Conservation (phyloP, 2,329 filamentous ascomycete genomes). For the Colletotrichum cuscutae region DNA sequence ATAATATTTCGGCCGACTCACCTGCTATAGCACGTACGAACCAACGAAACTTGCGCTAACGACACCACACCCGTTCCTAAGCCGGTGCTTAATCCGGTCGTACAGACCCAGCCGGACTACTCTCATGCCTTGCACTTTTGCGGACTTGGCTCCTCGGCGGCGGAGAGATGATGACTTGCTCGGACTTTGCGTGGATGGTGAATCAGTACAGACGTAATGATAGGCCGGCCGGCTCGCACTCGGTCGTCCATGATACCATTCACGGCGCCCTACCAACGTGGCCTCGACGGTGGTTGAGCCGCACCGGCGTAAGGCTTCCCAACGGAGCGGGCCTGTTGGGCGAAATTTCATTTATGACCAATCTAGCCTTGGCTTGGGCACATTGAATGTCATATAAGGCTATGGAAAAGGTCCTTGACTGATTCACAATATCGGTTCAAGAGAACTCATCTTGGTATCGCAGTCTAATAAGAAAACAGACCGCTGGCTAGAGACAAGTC, state of each 20-base stretch:
- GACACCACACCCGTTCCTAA: no score
- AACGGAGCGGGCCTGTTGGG: not conserved
- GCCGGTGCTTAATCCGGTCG: not conserved
- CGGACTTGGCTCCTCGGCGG: not conserved
- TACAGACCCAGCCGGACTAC: not conserved
- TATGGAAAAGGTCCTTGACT: not conserved
- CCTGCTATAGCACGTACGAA: not conserved
- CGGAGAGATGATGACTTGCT: not conserved
- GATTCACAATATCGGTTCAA: not conserved
- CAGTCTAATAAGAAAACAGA: not conserved
- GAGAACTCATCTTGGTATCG: not conserved
- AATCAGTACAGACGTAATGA: not conserved
- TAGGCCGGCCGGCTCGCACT: not conserved
- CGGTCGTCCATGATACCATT: not conserved
- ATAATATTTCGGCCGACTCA: conserved; percentile 18
- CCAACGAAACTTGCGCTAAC: no score
- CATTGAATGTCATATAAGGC: not conserved
- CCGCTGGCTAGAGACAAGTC: not conserved
- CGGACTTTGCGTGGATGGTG: not conserved
- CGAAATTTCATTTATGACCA: not conserved
- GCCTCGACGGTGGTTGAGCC: not conserved
- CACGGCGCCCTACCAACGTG: not conserved
- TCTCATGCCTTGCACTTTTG: not conserved
- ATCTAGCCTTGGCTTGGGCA: not conserved
- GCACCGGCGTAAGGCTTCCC: not conserved